Conservation (phyloP, 2,329 filamentous ascomycete genomes). For the Fusarium protoensiforme region DNA sequence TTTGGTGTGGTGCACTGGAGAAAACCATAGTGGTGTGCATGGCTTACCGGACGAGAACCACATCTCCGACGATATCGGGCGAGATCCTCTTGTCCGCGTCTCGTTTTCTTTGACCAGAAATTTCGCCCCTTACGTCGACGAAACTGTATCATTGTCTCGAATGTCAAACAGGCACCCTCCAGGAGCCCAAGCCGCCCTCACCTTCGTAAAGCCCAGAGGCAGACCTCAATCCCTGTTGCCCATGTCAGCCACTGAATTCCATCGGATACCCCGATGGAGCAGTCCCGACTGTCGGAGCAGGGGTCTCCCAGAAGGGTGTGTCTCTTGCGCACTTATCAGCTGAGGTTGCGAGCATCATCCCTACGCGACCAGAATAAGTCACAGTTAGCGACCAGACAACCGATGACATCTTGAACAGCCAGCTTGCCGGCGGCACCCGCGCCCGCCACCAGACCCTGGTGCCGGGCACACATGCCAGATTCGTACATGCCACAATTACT, state of each 20-base stretch:
- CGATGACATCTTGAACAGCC: slow-evolving; percentile 26
- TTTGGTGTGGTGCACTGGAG: slow-evolving; percentile 29
- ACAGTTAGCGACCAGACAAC: slow-evolving; percentile 26
- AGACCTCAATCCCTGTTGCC: slow-evolving; percentile 26
- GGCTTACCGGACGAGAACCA: slow-evolving; percentile 9
- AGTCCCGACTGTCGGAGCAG: slow-evolving; percentile 38
- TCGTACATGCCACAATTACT: slow-evolving; percentile 27
- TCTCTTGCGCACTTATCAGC: slow-evolving; percentile 32
- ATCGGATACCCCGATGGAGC: slow-evolving; percentile 42
- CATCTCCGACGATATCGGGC: slow-evolving; percentile 14
- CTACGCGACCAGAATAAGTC: slow-evolving; percentile 28
- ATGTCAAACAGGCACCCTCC: neutral
- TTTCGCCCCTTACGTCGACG: slow-evolving; percentile 1
- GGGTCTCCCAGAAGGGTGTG: slow-evolving; percentile 38
- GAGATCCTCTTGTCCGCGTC: neutral
- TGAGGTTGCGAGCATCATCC: slow-evolving; percentile 39
- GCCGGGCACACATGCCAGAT: slow-evolving; percentile 38
- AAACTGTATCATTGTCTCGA: slow-evolving; percentile 17
- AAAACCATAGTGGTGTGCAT: slow-evolving; percentile 11
- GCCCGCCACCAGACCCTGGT: slow-evolving; percentile 29
- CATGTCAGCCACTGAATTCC: slow-evolving; percentile 29
- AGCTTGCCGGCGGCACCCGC: slow-evolving; percentile 40
- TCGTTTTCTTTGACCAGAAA: neutral
- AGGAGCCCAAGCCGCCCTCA: neutral
- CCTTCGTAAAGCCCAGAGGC: neutral